A percentile compares a stretch with the other conserved stretches of the same genome.
phyloP scores from a whole-genome alignment of 2,329 filamentous ascomycete genomes.

The Colletotrichum eleusines region DNA sequence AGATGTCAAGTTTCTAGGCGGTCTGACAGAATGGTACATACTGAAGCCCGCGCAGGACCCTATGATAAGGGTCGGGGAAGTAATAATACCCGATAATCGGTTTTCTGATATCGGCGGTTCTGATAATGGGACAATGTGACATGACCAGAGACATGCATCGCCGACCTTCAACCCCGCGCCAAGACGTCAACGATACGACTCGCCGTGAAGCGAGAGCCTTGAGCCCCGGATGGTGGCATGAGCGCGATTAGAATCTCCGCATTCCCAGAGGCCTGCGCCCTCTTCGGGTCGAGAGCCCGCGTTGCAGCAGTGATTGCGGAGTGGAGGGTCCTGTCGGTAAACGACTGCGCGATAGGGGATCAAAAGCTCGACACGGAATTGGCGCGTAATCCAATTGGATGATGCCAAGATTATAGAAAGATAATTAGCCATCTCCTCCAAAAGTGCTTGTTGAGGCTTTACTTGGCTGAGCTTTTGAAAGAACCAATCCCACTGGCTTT shows the following conservation, averaged over 20 bases:
- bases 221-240: constrained; percentile 5
- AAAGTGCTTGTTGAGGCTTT: constrained; percentile 26
- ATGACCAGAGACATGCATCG: constrained; percentile 14
- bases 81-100: too few species aligned
- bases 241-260: constrained; percentile 22
- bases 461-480: constrained; percentile 20
- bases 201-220: constrained; percentile 6
- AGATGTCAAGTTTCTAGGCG: too few species aligned
- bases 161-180: not conserved
- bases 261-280: not conserved
- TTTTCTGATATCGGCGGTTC: too few species aligned
- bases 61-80: too few species aligned
- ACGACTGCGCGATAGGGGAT: constrained; percentile 8
- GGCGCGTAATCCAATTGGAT: constrained; percentile 19
- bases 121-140: constrained; percentile 16
- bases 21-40: too few species aligned
- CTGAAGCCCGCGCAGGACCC: too few species aligned
- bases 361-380: constrained; percentile 5
- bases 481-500: not conserved
- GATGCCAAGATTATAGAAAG: constrained; percentile 4
- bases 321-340: constrained; percentile 18
- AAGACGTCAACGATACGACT: constrained; percentile 29
- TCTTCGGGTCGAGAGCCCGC: constrained; percentile 8
- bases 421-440: constrained; percentile 16
- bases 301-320: constrained; percentile 25